phyloP scores from a whole-genome alignment of 129 eudicot genomes.

The Tanacetum coccineum region DNA sequence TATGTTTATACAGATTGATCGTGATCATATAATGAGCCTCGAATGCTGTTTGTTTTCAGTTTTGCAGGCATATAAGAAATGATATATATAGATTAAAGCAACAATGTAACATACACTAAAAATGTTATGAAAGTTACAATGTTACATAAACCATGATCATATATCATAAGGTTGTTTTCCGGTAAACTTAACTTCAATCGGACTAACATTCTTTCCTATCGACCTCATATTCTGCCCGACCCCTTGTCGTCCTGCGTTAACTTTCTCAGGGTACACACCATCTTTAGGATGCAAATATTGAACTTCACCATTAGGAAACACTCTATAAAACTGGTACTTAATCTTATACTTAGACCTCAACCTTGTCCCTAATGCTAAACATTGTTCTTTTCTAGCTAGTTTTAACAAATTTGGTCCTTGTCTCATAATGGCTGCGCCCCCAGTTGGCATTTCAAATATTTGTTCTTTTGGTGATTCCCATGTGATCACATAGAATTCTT shows the following conservation, averaged over 20 bases:
- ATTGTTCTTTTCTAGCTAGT: constrained; percentile 86
- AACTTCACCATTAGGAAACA: constrained; percentile 88
- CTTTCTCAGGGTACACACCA: constrained; percentile 95
- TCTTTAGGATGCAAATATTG: constrained; percentile 95
- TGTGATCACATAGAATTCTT: constrained; percentile 86
- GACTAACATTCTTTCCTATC: constrained; percentile 80
- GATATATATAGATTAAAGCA: too few relatives aligned
- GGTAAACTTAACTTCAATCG: constrained; percentile 90
- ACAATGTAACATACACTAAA: too few relatives aligned
- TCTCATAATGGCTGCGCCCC: constrained; percentile 93
- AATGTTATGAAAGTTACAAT: constrained; percentile 30
- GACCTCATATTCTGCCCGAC: constrained; percentile 79
- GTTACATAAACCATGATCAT: constrained; percentile 41
- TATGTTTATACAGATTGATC: too few relatives aligned
- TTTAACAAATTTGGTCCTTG: constrained; percentile 87
- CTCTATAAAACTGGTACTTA: constrained; percentile 82
- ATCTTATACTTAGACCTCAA: constrained; percentile 89
- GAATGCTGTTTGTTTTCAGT: too few relatives aligned
- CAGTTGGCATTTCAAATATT: constrained; percentile 95
- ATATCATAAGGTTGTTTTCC: constrained; percentile 81
- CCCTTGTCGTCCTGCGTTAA: constrained; percentile 75
- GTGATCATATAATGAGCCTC: too few relatives aligned
- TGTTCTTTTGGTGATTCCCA: constrained; percentile 96
- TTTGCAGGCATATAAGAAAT: too few relatives aligned
- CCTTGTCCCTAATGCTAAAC: constrained; percentile 86